Evolutionary conservation across 345 rosid species (phyloP).

Genomic region (Psidium guajava): DNA sequence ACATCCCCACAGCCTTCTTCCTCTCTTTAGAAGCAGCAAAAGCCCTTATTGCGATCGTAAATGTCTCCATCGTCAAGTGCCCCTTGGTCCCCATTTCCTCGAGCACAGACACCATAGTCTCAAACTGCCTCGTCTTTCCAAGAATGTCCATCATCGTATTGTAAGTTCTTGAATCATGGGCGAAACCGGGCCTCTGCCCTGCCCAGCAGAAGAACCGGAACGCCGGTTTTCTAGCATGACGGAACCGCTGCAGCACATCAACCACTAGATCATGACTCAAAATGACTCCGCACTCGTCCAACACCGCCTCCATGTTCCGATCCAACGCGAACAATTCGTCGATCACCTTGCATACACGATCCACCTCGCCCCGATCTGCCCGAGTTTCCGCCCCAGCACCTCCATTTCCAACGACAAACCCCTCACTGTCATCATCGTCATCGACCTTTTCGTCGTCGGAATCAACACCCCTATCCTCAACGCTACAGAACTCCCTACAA

Average conservation of each 20-base stretch:
- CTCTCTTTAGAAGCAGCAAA: constrained; percentile 90
- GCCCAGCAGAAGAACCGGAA: constrained; percentile 88
- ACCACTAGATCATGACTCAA: constrained; percentile 50
- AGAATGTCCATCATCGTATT: constrained; percentile 65
- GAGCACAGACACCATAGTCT: constrained; percentile 74
- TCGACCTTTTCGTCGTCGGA: constrained; percentile 11
- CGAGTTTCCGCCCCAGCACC: constrained; percentile 3
- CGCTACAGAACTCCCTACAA: constrained; percentile 22
- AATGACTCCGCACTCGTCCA: constrained; percentile 51
- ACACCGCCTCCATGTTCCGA: constrained; percentile 87
- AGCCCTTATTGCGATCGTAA: constrained; percentile 58
- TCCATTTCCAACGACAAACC: background rate
- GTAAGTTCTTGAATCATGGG: constrained; percentile 69
- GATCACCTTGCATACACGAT: constrained; percentile 76
- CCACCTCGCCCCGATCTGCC: constrained; percentile 42
- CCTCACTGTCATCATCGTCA: constrained; percentile 10
- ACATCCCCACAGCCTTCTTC: constrained; percentile 76
- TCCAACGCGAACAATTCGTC: constrained; percentile 74
- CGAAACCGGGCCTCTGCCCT: constrained; percentile 38
- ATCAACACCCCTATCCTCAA: constrained; percentile 5
- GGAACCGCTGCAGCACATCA: constrained; percentile 48
- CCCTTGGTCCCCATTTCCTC: constrained; percentile 79
- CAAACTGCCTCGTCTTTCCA: constrained; percentile 72
- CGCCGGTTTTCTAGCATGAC: constrained; percentile 80
- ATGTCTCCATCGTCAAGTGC: constrained; percentile 57